phyloP scores from a whole-genome alignment of 192 early-diverging fungal genomes.

The Ramicandelaber brevisporus region DNA sequence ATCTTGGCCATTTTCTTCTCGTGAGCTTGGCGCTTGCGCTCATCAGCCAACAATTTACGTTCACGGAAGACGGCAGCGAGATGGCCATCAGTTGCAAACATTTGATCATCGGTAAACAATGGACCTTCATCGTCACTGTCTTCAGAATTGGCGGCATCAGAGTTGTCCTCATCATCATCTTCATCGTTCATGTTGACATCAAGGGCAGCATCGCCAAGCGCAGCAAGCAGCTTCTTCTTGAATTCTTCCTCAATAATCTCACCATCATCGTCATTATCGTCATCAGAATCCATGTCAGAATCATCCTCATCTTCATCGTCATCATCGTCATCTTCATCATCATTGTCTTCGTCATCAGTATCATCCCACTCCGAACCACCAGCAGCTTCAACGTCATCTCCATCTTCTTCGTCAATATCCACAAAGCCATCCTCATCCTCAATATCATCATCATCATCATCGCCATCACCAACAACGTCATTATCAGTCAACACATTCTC shows the following conservation, averaged over 20 bases:
- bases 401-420: constrained; percentile 20
- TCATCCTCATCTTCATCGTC: constrained; percentile 21
- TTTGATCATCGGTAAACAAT: constrained; percentile 59
- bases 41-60: too few species aligned
- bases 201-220: constrained; percentile 16
- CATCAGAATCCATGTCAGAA: constrained; percentile 20
- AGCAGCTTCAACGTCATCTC: constrained; percentile 16
- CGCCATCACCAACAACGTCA: constrained; percentile 26
- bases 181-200: too few species aligned
- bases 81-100: constrained; percentile 78
- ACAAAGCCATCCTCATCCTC: constrained; percentile 13
- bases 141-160: constrained; percentile 23
- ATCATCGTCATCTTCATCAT: constrained; percentile 16
- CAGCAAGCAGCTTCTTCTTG: constrained; percentile 37
- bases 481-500: constrained; percentile 33
- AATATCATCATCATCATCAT: constrained; percentile 20
- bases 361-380: constrained; percentile 15
- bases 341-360: constrained; percentile 14
- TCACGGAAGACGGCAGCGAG: constrained; percentile 76
- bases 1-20: constrained; percentile 64
- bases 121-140: constrained; percentile 27
- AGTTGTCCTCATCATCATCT: constrained; percentile 15
- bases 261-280: constrained; percentile 16
- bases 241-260: constrained; percentile 50
- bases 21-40: constrained; percentile 50